Conservation (phyloP, 768 basidiomycete genomes). For the Xerocomellus intermedius region DNA sequence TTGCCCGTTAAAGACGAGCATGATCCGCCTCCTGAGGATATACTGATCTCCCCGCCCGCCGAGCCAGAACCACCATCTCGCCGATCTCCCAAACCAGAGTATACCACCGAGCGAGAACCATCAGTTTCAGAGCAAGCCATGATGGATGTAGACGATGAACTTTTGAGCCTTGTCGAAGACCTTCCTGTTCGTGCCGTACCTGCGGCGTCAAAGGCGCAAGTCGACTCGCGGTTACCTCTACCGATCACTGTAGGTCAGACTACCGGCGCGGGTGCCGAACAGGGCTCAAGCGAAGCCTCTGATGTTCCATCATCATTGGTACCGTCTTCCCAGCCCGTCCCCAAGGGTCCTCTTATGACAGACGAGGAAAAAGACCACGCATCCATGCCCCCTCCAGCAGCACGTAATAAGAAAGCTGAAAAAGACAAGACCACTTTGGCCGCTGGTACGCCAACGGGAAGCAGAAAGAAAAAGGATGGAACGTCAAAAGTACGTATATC, state of each 20-base stretch:
- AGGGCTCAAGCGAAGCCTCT: neutral
- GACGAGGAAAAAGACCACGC: slow-evolving; percentile 40
- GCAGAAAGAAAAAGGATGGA: slow-evolving; percentile 36
- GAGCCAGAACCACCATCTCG: slow-evolving; percentile 5
- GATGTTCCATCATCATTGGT: slow-evolving; percentile 1
- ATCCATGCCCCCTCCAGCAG: slow-evolving; percentile 58
- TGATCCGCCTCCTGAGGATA: neutral
- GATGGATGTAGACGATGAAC: slow-evolving; percentile 57
- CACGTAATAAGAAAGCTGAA: slow-evolving; percentile 25
- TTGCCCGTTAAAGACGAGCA: slow-evolving; percentile 4
- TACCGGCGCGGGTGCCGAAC: neutral
- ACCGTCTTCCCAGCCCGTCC: slow-evolving; percentile 3
- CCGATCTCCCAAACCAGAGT: slow-evolving; percentile 9
- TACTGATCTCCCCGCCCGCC: neutral
- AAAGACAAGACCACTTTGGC: slow-evolving; percentile 19
- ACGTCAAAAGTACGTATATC: slow-evolving; percentile 20
- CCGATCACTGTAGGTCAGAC: neutral
- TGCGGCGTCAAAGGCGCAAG: neutral
- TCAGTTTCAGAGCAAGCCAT: slow-evolving; percentile 24
- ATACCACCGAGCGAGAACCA: slow-evolving; percentile 2
- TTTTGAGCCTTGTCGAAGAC: slow-evolving; percentile 69
- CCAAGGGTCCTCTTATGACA: slow-evolving; percentile 8
- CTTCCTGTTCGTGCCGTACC: slow-evolving; percentile 14
- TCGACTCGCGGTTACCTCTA: neutral
- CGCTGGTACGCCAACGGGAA: slow-evolving; percentile 17